These are phyloP conservation scores for Daedaleopsis nitida DNA, from an alignment of 768 basidiomycete species.

Conservation along the genomic window DNA sequence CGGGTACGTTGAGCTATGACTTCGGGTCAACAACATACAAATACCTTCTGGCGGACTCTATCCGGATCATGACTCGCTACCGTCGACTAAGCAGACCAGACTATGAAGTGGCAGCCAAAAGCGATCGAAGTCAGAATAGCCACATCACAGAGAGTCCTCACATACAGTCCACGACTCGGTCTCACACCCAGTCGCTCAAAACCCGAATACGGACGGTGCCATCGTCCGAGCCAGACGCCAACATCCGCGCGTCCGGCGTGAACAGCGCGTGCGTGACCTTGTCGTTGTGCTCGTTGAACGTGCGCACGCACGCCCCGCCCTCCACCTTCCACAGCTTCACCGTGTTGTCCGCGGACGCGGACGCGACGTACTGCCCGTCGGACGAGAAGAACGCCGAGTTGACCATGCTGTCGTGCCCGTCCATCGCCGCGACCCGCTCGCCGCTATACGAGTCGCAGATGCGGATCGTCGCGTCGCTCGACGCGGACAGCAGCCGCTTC, in stretches of 20 bases:
- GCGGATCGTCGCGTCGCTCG: slow-evolving; percentile 12
- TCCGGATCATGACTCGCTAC: too few relatives aligned
- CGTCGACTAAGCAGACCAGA: too few relatives aligned
- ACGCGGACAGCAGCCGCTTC: slow-evolving; percentile 14
- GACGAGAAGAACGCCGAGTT: slow-evolving; percentile 21
- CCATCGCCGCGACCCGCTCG: neutral
- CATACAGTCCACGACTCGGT: neutral
- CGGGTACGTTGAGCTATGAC: too few relatives aligned
- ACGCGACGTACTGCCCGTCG: slow-evolving; percentile 28
- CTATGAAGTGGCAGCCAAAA: too few relatives aligned
- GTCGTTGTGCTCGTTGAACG: slow-evolving; percentile 21
- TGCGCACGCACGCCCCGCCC: slow-evolving; percentile 10
- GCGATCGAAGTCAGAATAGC: neutral
- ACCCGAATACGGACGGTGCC: slow-evolving; percentile 28
- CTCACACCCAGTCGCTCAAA: slow-evolving; percentile 8
- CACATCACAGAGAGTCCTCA: neutral
- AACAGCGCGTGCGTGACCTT: slow-evolving; percentile 25
- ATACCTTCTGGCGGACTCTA: too few relatives aligned
- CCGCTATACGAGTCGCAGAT: slow-evolving; percentile 17
- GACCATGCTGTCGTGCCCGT: slow-evolving; percentile 3
- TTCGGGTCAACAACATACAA: too few relatives aligned
- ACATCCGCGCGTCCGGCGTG: slow-evolving; percentile 30
- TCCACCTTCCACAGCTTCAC: slow-evolving; percentile 30
- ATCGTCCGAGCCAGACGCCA: slow-evolving; percentile 33
- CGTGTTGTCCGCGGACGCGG: slow-evolving; percentile 28